Percentiles rank a stretch among this genome's conserved stretches.
Evolutionary conservation across 108 stramenopile species (phyloP).

Genomic region (Schizochytrium sp.): DNA sequence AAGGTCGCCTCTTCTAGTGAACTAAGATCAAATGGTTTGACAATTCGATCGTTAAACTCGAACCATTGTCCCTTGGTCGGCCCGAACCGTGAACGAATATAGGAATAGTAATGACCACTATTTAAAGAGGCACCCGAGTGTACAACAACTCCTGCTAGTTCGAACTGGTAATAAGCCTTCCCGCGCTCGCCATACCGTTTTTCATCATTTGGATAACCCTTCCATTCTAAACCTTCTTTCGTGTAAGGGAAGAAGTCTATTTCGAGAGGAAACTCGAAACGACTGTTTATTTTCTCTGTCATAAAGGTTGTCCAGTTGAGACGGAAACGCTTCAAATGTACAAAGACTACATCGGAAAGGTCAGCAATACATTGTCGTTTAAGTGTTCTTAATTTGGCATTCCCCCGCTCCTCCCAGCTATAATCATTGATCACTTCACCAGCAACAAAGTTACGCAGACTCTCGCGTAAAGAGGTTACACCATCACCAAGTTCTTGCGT

Average conservation of each 20-base stretch:
- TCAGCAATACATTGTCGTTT: conserved; percentile 66
- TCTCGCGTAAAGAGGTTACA: not conserved
- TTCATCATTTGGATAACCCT: not conserved
- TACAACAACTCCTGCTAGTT: conserved; percentile 77
- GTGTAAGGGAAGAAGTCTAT: conserved; percentile 78
- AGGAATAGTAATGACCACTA: conserved; percentile 80
- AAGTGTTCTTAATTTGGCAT: not conserved
- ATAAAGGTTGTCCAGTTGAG: conserved; percentile 74
- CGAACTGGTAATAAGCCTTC: conserved; percentile 71
- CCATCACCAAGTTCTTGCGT: not conserved
- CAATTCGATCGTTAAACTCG: conserved; percentile 78
- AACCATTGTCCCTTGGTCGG: conserved; percentile 69
- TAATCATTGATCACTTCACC: conserved; percentile 70
- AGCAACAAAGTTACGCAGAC: conserved; percentile 11
- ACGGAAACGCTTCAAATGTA: conserved; percentile 81
- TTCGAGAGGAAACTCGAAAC: conserved; percentile 74
- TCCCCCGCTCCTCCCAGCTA: conserved; percentile 67
- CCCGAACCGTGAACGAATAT: conserved; percentile 69
- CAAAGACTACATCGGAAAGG: conserved; percentile 66
- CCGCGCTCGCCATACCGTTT: conserved; percentile 49
- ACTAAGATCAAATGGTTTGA: conserved; percentile 73
- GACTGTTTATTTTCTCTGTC: conserved; percentile 75
- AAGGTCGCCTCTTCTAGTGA: conserved; percentile 75
- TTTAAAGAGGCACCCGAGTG: conserved; percentile 79
- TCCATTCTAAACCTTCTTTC: conserved; percentile 50